These are phyloP conservation scores for Ophiocytium majus DNA, from an alignment of 352 stramenopile species.

Conservation along the genomic window DNA sequence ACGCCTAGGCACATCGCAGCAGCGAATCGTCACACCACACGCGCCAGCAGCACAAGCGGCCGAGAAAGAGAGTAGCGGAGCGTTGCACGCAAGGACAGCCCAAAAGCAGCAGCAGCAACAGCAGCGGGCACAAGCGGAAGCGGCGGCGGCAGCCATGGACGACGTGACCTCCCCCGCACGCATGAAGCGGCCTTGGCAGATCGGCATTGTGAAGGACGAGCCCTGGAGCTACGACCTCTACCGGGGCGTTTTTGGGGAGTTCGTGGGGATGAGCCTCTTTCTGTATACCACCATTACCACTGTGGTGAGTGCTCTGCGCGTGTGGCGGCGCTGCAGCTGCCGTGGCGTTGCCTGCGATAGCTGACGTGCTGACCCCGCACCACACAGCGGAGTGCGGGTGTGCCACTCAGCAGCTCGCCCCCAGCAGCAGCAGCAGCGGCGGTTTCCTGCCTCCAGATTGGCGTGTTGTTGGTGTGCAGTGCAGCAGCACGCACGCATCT, in stretches of 20 bases:
- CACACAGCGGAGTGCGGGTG: neutral
- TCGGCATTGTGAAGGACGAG: conserved; percentile 6
- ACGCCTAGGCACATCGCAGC: too few relatives aligned
- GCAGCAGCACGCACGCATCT: too few relatives aligned
- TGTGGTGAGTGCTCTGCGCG: neutral
- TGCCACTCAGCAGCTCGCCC: neutral
- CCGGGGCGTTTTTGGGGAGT: neutral
- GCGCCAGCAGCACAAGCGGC: too few relatives aligned
- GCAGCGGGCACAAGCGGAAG: neutral
- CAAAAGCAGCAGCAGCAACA: too few relatives aligned
- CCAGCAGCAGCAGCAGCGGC: too few relatives aligned
- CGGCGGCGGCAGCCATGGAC: neutral
- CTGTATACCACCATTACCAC: neutral
- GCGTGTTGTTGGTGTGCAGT: too few relatives aligned
- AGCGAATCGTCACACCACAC: too few relatives aligned
- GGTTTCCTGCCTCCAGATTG: too few relatives aligned
- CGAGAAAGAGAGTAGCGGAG: too few relatives aligned
- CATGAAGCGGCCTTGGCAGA: neutral
- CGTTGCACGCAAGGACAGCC: too few relatives aligned
- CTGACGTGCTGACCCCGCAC: neutral
- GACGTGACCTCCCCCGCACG: neutral
- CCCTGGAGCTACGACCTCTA: conserved; percentile 3
- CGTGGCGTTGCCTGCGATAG: neutral
- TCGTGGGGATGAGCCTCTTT: neutral
- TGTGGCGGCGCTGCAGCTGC: neutral